phyloP scores from a whole-genome alignment of 768 basidiomycete genomes.

The Mycena rosella region DNA sequence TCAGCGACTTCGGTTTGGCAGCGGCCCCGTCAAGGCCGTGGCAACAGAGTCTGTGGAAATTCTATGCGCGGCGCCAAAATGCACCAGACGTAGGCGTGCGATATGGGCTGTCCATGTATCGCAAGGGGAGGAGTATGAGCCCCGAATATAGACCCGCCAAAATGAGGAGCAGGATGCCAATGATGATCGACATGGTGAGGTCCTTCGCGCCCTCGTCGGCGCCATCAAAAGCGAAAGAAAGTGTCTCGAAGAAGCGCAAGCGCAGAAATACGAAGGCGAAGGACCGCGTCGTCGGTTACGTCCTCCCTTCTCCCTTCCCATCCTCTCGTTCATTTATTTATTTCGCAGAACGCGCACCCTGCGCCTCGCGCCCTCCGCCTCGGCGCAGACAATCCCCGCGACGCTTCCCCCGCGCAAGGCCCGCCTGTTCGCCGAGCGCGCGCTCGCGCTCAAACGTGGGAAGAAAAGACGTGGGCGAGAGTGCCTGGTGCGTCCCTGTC shows the following conservation, averaged over 20 bases:
- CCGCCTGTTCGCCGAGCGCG: conserved; percentile 65
- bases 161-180: neutral
- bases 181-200: neutral
- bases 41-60: too few species aligned
- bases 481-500: conserved; percentile 60
- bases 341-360: conserved; percentile 64
- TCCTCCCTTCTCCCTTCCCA: conserved; percentile 12
- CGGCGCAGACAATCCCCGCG: conserved; percentile 50
- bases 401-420: conserved; percentile 63
- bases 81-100: conserved; percentile 18
- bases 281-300: conserved; percentile 70
- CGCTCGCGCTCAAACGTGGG: conserved; percentile 59
- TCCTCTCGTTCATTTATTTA: neutral
- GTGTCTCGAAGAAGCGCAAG: conserved; percentile 46
- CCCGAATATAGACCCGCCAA: conserved; percentile 13
- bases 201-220: conserved; percentile 29
- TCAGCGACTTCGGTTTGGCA: too few species aligned
- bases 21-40: too few species aligned
- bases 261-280: conserved; percentile 51
- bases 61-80: too few species aligned
- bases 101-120: conserved; percentile 33
- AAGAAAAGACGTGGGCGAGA: conserved; percentile 65
- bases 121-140: conserved; percentile 28
- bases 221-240: conserved; percentile 38
- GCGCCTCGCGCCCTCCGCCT: conserved; percentile 48